phyloP scores from a whole-genome alignment of 2,329 filamentous ascomycete genomes.

The Knoxdaviesia capensis region DNA sequence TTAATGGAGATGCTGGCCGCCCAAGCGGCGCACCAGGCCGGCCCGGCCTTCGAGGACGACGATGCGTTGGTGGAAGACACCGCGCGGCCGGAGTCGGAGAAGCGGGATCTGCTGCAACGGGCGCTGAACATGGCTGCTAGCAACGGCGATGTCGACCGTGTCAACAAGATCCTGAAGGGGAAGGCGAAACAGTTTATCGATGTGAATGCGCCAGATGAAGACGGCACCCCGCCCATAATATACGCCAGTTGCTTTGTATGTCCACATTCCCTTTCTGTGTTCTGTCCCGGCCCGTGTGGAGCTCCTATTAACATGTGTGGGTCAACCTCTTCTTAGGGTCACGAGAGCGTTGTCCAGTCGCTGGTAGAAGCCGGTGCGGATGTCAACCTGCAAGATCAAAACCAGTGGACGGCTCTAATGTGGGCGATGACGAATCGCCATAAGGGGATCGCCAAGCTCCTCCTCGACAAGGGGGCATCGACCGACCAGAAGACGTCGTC shows the following conservation, averaged over 20 bases:
- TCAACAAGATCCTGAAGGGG: constrained; percentile 56
- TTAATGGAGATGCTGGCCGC: constrained; percentile 92
- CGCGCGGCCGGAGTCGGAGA: constrained; percentile 54
- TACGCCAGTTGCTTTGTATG: constrained; percentile 94
- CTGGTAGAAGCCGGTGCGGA: constrained; percentile 71
- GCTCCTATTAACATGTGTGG: neutral
- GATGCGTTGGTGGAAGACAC: constrained; percentile 58
- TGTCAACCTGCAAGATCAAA: constrained; percentile 85
- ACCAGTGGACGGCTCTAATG: constrained; percentile 96
- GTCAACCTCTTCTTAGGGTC: constrained; percentile 34
- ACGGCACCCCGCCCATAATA: constrained; percentile 88
- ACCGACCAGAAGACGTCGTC: constrained; percentile 88
- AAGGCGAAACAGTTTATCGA: constrained; percentile 59
- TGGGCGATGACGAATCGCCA: constrained; percentile 99
- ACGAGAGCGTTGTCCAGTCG: constrained; percentile 69
- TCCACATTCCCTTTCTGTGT: constrained; percentile 2
- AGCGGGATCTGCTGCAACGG: constrained; percentile 65
- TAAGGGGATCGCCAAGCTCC: constrained; percentile 80
- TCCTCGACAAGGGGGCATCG: constrained; percentile 88
- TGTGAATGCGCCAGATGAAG: constrained; percentile 74
- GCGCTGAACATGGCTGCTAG: constrained; percentile 87
- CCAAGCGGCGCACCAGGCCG: constrained; percentile 69
- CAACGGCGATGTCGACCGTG: constrained; percentile 75
- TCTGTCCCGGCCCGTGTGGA: neutral
- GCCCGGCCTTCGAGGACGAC: constrained; percentile 54